Percentiles rank a stretch among this genome's conserved stretches.
These are phyloP conservation scores for Endocladia muricata DNA, from an alignment of 31 red algal species.

Conservation along the genomic window DNA sequence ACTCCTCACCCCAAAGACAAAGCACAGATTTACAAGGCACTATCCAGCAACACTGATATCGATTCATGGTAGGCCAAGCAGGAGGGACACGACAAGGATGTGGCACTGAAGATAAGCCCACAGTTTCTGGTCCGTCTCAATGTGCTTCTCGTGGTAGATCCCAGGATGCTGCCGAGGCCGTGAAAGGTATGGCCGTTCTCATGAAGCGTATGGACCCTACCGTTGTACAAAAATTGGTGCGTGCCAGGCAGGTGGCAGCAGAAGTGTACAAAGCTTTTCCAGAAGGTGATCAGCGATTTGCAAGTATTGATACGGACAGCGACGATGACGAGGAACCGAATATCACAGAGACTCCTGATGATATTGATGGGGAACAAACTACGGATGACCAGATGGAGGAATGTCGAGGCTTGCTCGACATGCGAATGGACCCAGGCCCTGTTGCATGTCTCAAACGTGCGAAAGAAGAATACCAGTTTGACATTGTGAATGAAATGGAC, in stretches of 20 bases:
- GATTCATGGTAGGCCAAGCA: too few relatives aligned
- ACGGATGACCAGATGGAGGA: slow-evolving; percentile 19
- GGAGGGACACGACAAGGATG: too few relatives aligned
- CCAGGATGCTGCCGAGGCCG: slow-evolving; percentile 34
- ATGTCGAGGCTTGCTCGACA: slow-evolving; percentile 43
- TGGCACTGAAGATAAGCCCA: too few relatives aligned
- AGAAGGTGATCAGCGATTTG: slow-evolving; percentile 46
- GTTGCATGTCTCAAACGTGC: slow-evolving; percentile 15
- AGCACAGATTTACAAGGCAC: too few relatives aligned
- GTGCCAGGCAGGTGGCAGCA: slow-evolving; percentile 35
- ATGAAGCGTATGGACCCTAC: slow-evolving; percentile 44
- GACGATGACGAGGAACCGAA: slow-evolving; percentile 28
- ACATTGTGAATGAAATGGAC: slow-evolving; percentile 55
- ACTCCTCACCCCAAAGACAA: too few relatives aligned
- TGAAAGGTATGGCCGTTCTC: slow-evolving; percentile 19
- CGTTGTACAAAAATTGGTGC: slow-evolving; percentile 27
- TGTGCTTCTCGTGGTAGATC: slow-evolving; percentile 18
- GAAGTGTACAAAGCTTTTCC: slow-evolving; percentile 44
- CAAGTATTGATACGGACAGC: slow-evolving; percentile 19
- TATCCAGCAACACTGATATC: too few relatives aligned
- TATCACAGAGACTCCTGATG: not conserved
- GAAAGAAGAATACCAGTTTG: slow-evolving; percentile 38
- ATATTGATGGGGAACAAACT: not conserved
- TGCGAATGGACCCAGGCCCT: slow-evolving; percentile 11
- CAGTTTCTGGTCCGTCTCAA: slow-evolving; percentile 8